Base-by-base conservation (phyloP, 768 basidiomycete species). In the Pholiota conissans region DNA sequence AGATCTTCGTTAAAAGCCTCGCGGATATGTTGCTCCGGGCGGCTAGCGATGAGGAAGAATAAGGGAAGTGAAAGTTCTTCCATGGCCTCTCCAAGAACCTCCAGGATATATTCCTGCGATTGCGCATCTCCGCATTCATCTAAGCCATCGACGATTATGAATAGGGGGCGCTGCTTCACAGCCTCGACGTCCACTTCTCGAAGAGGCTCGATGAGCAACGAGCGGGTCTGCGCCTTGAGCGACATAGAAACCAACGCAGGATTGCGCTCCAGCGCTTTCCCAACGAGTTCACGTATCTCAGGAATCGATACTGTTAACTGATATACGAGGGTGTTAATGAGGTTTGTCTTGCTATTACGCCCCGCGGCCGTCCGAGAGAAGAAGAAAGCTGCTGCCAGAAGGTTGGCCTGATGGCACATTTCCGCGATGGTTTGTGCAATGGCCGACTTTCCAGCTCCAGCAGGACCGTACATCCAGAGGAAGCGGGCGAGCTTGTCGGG, bases 391-490 rank as follows among this genome's bases (percentile, higher is more conserved):
- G 47, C 53, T 11, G 53, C 59, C 0, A 59, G 32, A 6, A 49
- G 27, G 1, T 55, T 57, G 4, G 27, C 48, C 42, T 46, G 40
- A 1, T 47, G n/a, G 52, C 59, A 63, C 7, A 53, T 24, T 14
- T 65, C 61, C 0, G 59, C 59, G 10, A 65, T 59, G 22, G 59
- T 58, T 32, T 61, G 59, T 27, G 57, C 59, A 34, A 65, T 61
- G 40, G 64, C 64, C 2, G 64, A 61, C 42, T 65, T 65, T 0
- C 64, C 64, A 5, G 61, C 50, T 6, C 64, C 61, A 22, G 64
- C 64, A 1, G 64, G 56, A 3, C 59, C 64, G 22, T 56, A 56
- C 22, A 65, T 28, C 64, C 63, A 64, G 13, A 62, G 20, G 22
- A 64, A 50, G 5, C 46, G 46, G 6, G 40, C 48, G 9, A 24